phyloP scores from a whole-genome alignment of 805 yeast species.

The Nakazawaea anatomiae region DNA sequence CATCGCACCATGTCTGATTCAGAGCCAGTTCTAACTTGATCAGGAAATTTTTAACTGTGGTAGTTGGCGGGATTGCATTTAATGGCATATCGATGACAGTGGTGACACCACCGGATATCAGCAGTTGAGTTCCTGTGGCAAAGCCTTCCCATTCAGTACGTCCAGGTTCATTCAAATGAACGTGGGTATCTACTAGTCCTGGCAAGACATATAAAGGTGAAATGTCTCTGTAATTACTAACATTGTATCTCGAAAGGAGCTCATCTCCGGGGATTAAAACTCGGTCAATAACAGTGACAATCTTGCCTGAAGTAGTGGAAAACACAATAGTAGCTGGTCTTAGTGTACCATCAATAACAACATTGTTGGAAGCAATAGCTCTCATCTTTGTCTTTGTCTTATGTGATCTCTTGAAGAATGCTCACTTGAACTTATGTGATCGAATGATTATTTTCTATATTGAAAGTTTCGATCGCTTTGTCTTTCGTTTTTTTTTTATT shows the following conservation, averaged over 20 bases:
- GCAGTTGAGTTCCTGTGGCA: constrained; percentile 92
- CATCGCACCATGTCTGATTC: constrained; percentile 86
- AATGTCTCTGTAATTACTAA: constrained; percentile 43
- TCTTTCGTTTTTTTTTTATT: too few species aligned
- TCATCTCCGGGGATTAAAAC: constrained; percentile 34
- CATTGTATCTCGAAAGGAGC: constrained; percentile 35
- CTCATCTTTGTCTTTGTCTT: constrained; percentile 14
- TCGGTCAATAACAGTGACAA: constrained; percentile 42
- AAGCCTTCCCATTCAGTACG: constrained; percentile 98
- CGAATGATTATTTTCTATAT: too few species aligned
- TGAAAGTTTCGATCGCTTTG: too few species aligned
- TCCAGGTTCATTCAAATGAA: constrained; percentile 96
- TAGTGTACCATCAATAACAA: constrained; percentile 40
- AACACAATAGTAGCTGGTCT: constrained; percentile 62
- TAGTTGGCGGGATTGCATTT: constrained; percentile 94
- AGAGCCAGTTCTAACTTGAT: constrained; percentile 72
- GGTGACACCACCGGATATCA: constrained; percentile 94
- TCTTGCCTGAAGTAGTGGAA: constrained; percentile 51
- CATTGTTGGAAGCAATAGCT: constrained; percentile 58
- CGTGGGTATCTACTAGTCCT: constrained; percentile 91
- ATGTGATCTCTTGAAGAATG: not conserved
- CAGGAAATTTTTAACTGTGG: constrained; percentile 70
- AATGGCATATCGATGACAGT: constrained; percentile 95
- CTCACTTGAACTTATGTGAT: too few species aligned
- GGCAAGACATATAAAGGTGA: constrained; percentile 71